These are phyloP conservation scores for Termitomyces sp. DNA, from an alignment of 768 basidiomycete genomes.

Conservation along the genomic window DNA sequence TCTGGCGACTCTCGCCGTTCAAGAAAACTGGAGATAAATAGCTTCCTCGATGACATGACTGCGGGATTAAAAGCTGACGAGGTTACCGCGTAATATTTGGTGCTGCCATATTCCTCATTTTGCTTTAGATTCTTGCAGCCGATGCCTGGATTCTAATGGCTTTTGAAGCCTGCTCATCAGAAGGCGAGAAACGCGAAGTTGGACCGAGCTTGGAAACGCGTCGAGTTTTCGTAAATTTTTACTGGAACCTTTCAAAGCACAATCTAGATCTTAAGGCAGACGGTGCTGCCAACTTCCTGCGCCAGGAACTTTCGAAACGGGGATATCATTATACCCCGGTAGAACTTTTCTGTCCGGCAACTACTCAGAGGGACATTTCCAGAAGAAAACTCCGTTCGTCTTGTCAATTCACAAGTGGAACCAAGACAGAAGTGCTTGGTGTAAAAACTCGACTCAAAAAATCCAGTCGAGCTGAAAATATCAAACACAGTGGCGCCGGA, in stretches of 20 bases:
- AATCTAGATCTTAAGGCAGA: neutral
- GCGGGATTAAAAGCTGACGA: neutral
- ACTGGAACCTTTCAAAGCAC: slow-evolving; percentile 17
- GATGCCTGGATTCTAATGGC: slow-evolving; percentile 12
- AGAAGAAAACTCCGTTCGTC: neutral
- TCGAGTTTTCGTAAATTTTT: slow-evolving; percentile 17
- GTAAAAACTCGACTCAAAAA: neutral
- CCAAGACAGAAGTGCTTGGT: neutral
- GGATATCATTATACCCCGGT: slow-evolving; percentile 9
- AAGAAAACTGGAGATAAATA: neutral
- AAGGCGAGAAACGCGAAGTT: neutral
- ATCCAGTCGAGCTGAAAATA: neutral
- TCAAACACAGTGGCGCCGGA: neutral
- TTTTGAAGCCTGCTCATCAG: slow-evolving; percentile 1
- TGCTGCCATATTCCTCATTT: neutral
- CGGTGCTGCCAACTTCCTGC: slow-evolving; percentile 14
- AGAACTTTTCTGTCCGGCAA: neutral
- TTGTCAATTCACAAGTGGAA: neutral
- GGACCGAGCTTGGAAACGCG: slow-evolving; percentile 8
- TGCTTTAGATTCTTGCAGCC: slow-evolving; percentile 10
- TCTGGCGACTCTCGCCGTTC: neutral
- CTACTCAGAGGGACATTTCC: neutral
- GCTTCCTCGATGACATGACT: slow-evolving; percentile 3
- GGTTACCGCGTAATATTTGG: neutral
- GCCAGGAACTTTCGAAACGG: slow-evolving; percentile 4